Conservation (phyloP, 202 grass and related monocot genomes). For the Thinopyrum obtusiflorum region DNA sequence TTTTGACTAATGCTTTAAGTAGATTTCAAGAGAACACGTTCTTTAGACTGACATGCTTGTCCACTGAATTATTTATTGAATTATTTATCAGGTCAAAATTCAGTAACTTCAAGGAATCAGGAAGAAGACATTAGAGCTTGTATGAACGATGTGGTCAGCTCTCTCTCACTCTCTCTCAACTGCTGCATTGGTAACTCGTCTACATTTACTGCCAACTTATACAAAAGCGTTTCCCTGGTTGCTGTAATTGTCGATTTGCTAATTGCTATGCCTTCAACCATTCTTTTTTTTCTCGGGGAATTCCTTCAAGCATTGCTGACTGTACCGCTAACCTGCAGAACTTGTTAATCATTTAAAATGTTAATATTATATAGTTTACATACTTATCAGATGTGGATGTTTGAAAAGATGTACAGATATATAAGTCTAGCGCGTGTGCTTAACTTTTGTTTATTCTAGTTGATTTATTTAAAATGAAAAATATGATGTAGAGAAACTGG, state of each 20-base stretch:
- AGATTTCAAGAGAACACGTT: neutral
- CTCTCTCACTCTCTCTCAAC: neutral
- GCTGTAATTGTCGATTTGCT: neutral
- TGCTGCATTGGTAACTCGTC: neutral
- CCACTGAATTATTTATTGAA: conserved; percentile 2
- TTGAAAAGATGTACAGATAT: neutral
- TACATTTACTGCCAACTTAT: neutral
- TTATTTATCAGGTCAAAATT: conserved; percentile 32
- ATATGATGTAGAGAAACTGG: neutral
- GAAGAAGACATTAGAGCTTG: conserved; percentile 11
- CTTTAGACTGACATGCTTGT: neutral
- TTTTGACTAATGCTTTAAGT: neutral
- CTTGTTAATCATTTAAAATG: neutral
- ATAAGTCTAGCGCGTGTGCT: neutral
- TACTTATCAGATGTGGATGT: neutral
- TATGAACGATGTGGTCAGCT: conserved; percentile 30
- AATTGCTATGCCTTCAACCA: neutral
- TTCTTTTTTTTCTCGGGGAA: neutral
- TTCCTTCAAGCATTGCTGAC: neutral
- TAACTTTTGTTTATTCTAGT: neutral
- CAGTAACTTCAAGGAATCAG: conserved; percentile 27
- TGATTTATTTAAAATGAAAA: conserved; percentile 10
- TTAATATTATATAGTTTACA: neutral
- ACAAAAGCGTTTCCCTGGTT: neutral
- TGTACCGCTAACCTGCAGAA: neutral